phyloP scores from a whole-genome alignment of 1,284 basidiomycete species.

The Tremellales sp. region DNA sequence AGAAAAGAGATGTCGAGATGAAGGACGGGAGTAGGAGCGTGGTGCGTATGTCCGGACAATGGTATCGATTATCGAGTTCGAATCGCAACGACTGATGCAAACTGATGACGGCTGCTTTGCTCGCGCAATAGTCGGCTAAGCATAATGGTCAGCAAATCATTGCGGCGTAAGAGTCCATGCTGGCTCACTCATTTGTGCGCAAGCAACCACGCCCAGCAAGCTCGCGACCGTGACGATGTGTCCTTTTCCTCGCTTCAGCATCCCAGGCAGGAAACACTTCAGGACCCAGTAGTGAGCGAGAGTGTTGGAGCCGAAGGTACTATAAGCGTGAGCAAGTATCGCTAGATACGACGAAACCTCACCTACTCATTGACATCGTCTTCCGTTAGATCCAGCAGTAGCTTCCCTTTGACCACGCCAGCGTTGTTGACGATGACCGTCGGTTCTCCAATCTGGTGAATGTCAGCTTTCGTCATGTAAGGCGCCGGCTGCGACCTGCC shows the following conservation, averaged over 20 bases:
- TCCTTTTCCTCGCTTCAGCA: conserved; percentile 71
- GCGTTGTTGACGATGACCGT: conserved; percentile 94
- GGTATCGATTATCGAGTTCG: conserved; percentile 74
- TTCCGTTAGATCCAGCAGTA: conserved; percentile 70
- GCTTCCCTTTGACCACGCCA: conserved; percentile 86
- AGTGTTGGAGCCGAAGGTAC: conserved; percentile 85
- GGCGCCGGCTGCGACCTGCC: conserved; percentile 48
- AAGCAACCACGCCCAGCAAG: conserved; percentile 67
- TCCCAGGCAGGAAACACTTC: conserved; percentile 86
- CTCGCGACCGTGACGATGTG: conserved; percentile 88
- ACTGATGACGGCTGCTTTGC: conserved; percentile 74
- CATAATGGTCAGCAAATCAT: background rate
- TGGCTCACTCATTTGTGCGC: conserved; percentile 71
- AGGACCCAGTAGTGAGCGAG: conserved; percentile 85
- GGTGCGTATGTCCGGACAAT: conserved; percentile 68
- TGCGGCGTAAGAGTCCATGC: background rate
- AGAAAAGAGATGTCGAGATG: conserved; percentile 11
- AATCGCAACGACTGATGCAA: conserved; percentile 75
- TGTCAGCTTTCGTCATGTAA: background rate
- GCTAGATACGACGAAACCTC: background rate
- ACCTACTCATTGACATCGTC: conserved; percentile 75
- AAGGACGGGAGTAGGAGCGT: conserved; percentile 64
- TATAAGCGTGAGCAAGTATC: conserved; percentile 42
- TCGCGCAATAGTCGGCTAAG: conserved; percentile 78
- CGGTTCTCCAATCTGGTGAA: conserved; percentile 77